Evolutionary conservation across 768 basidiomycete genomes (phyloP), one percentile per base, ranked within the genome.

Genomic region (Calocybe indica): DNA sequence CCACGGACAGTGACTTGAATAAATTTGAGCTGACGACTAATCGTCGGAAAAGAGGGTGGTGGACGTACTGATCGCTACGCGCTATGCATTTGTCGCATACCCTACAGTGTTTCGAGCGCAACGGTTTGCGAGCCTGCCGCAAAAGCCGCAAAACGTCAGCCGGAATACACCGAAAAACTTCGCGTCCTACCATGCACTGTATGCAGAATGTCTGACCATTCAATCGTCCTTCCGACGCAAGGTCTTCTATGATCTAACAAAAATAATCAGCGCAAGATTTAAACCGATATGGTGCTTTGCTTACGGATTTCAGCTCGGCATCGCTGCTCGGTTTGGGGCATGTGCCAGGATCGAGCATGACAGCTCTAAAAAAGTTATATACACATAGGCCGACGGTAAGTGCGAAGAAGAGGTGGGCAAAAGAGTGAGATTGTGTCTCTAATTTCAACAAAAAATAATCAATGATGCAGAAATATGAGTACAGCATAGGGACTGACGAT

Each of bases 141-240:
- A 15, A 35, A n/a, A n/a, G 37, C 34, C 4, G 8, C 38, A 40
- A 1, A 45, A 34, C 9, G 33, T 30, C 3, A 45, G 37, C 11
- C 30, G n/a, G 38, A 3, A 15, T 36, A n/a, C 40, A 40, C 29
- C 28, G 5, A 22, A 34, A 22, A 38, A 12, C 5, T n/a, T 29
- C 32, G 30, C 10, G 44, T 58, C 80, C 41, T 52, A 85, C 87
- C 92, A 98, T 92, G 67, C 95, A 98, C 50, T 85, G 80, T 43
- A 99, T 86, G 59, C 96, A 98, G 64, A 98, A 98, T 7, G 92
- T 92, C 62, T 93, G 92, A 1, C 95, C 94, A 62, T 97, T 98
- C 28, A 99, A 69, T 12, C 86, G 74, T 11, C 93, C 92, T 59
- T 85, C 82, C 7, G 86, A 85, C 10, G 93, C 90, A 12, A 98